These are phyloP conservation scores for Populus euphratica DNA, from an alignment of 345 rosid genomes.

Conservation along the genomic window DNA sequence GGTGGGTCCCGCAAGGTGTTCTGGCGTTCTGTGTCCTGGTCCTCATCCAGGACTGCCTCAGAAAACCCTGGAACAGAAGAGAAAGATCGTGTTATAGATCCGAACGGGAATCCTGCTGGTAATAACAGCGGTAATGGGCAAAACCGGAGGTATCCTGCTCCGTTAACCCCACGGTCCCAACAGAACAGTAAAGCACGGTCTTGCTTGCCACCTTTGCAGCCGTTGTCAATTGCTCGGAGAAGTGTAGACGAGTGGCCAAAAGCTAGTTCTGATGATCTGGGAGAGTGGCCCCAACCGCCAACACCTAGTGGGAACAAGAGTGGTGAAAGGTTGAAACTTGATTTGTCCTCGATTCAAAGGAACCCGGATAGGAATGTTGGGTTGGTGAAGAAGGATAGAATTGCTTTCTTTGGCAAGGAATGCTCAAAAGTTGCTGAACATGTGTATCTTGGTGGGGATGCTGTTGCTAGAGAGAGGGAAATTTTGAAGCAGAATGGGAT, in stretches of 20 bases:
- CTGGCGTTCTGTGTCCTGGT: constrained; percentile 98
- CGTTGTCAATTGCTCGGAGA: constrained; percentile 79
- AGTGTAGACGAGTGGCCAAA: constrained; percentile 99
- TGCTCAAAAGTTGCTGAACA: constrained; percentile 97
- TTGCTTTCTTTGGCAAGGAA: constrained; percentile 92
- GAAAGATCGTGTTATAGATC: constrained; percentile 39
- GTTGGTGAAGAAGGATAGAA: constrained; percentile 76
- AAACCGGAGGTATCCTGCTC: constrained; percentile 59
- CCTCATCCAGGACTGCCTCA: constrained; percentile 73
- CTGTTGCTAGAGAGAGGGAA: constrained; percentile 80
- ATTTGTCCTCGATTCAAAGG: constrained; percentile 72
- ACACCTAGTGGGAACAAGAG: constrained; percentile 78
- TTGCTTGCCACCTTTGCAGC: constrained; percentile 93
- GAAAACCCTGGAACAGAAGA: constrained; percentile 53
- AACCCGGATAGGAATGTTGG: constrained; percentile 67
- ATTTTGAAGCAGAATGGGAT: constrained; percentile 80
- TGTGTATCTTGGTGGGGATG: constrained; percentile 95
- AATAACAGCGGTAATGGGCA: constrained; percentile 36
- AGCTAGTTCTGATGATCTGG: constrained; percentile 90
- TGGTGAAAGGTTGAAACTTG: constrained; percentile 91
- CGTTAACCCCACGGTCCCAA: constrained; percentile 86
- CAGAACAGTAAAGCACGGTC: constrained; percentile 82
- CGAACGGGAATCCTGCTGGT: constrained; percentile 28
- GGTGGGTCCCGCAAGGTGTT: constrained; percentile 63
- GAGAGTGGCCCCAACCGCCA: constrained; percentile 93